Base-by-base conservation (phyloP, 805 yeast species). In the Ascoidea rubescens region DNA sequence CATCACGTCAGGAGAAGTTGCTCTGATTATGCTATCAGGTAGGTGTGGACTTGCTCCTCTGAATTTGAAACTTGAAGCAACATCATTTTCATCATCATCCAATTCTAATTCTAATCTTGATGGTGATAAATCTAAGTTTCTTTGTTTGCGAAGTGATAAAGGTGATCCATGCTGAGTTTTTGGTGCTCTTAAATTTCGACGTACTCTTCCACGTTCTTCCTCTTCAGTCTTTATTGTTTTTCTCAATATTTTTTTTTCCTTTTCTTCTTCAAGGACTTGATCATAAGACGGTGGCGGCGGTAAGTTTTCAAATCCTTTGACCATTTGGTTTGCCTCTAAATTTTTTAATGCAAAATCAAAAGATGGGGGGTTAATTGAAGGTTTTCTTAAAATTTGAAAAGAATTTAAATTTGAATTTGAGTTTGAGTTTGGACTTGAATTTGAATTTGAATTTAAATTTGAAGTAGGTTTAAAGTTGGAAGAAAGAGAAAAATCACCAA, bases 221-320 rank as follows among this genome's bases (percentile, higher is more conserved):
- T n/a, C n/a, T n/a, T n/a, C n/a, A 5, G 49, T 32, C n/a, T 50
- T 42, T 32, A 37, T 45, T 14, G 17, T 48, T 17, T 42, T 31
- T 45, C 49, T 48, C 42, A 45, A 30, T 10, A 47, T 44, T 17
- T 49, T 51, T 4, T 48, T 16, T 14, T 32, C 48, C 10, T 16
- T 45, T 31, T 52, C 50, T 31, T 48, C 49, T 16, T 48, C 46
- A 28, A 51, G 48, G 14, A 31, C 53, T 31, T 50, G 52, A 37
- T 48, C 58, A 43, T 57, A 55, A 14, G 51, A 28, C 47, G 60
- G 59, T 12, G 60, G 59, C 16, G 58, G 58, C 4, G 54, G 47
- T 43, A 53, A 45, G 48, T 49, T 46, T 16, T 51, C 51, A 6
- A 49, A 28, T 21, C 50, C 48, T 44, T 52, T 51, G 31, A 47